These are phyloP conservation scores for Torulaspora microellipsoides DNA, from an alignment of 805 yeast genomes.

Conservation along the genomic window DNA sequence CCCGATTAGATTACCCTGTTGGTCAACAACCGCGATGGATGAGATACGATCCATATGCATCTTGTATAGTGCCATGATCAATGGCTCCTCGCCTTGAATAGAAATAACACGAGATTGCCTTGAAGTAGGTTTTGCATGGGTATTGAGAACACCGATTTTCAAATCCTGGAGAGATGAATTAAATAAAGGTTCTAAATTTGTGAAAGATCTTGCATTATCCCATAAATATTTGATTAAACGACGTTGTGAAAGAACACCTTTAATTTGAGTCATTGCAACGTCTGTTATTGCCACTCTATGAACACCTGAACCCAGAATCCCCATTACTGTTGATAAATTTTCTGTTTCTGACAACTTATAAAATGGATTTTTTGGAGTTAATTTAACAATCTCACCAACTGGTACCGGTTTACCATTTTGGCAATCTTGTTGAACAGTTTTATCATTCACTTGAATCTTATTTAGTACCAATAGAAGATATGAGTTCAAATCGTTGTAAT, in stretches of 20 bases:
- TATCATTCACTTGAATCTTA: constrained; percentile 44
- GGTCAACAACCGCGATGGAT: constrained; percentile 89
- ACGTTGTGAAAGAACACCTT: constrained; percentile 88
- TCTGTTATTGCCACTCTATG: constrained; percentile 84
- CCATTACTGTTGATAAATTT: constrained; percentile 68
- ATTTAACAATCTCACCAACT: constrained; percentile 77
- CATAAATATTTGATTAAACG: constrained; percentile 78
- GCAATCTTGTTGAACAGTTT: constrained; percentile 47
- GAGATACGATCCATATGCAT: constrained; percentile 84
- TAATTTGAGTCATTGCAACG: constrained; percentile 48
- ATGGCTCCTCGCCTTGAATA: constrained; percentile 78
- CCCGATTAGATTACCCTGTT: constrained; percentile 70
- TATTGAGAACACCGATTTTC: constrained; percentile 60
- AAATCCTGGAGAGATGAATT: constrained; percentile 65
- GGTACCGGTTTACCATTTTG: constrained; percentile 88
- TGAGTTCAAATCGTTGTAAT: constrained; percentile 85
- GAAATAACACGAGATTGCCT: constrained; percentile 58
- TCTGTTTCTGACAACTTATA: constrained; percentile 68
- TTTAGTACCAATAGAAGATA: constrained; percentile 81
- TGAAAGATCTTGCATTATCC: constrained; percentile 89
- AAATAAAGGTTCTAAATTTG: constrained; percentile 70
- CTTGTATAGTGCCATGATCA: constrained; percentile 78
- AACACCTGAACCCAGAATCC: constrained; percentile 89
- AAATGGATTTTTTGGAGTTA: constrained; percentile 87
- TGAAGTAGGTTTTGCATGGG: constrained; percentile 35